Base-by-base conservation (phyloP, 2,329 filamentous ascomycete genomes). In the Penicillium sp. region DNA sequence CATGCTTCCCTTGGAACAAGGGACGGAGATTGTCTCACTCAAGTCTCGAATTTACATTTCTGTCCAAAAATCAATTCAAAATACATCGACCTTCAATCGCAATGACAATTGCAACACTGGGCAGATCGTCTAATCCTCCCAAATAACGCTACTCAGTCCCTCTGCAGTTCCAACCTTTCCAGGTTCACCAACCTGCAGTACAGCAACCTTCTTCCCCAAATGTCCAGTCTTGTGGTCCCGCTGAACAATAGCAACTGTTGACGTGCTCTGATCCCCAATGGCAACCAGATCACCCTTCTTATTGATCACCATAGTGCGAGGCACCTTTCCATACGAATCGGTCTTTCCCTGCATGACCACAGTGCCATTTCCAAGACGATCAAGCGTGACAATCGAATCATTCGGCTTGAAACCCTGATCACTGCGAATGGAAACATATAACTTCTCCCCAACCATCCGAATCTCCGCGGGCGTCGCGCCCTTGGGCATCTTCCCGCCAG, bases 261-360 rank as follows among this genome's bases (percentile, higher is more conserved):
- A 77, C 50, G 84, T 84, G 16, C 74, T 73, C 73, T 91, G 87
- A 61, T 89, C 79, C 0, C 82, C 88, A 27, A 91, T 84, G 1
- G 86, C 89, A 3, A 91, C 75, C 57, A 88, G 73, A 53, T 80
- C 80, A 1, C 89, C 89, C 11, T 80, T 82, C 59, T 79, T 80
- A 71, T 88, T 91, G 55, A 90, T 74, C 50, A 81, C 82, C 70
- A 90, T 89, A 41, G 89, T 87, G 22, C 90, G 81, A 0, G 90
- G 90, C 54, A 80, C 82, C 8, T 75, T 71, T 2, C 90, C 90
- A 48, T 87, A 87, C 0, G 86, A 82, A 0, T 88, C 79, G n/a
- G 81, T 81, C 27, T 85, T 78, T 64, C 88, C 82, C 3, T 84
- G 70, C 55, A 84, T 80, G 0, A 68, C 73, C 26, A 91, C 77